These are phyloP conservation scores for Boletus rubescentipes DNA, from an alignment of 768 basidiomycete genomes.

Conservation along the genomic window DNA sequence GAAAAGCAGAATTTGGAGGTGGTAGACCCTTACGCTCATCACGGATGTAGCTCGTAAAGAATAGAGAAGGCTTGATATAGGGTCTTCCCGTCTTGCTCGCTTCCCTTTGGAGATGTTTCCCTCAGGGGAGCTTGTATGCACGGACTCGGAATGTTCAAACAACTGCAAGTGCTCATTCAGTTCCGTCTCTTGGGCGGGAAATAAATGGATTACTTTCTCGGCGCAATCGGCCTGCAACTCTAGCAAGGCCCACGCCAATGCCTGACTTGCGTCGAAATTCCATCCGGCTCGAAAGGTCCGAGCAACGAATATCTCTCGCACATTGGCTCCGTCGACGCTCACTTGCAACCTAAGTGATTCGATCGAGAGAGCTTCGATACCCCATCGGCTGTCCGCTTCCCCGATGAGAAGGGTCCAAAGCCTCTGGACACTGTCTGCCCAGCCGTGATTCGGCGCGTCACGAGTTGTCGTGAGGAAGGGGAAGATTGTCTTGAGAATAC, in stretches of 20 bases:
- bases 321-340: constrained; percentile 17
- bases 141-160: constrained; percentile 60
- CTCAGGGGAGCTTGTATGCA: constrained; percentile 37
- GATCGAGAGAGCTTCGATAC: constrained; percentile 62
- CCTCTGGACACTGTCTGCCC: constrained; percentile 47
- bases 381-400: constrained; percentile 65
- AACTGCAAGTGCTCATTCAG: constrained; percentile 42
- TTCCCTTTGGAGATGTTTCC: constrained; percentile 42
- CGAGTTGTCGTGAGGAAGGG: constrained; percentile 58
- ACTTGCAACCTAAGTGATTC: constrained; percentile 61
- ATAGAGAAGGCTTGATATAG: constrained; percentile 54
- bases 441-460: constrained; percentile 35
- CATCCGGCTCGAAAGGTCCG: constrained; percentile 71
- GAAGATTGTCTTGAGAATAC: constrained; percentile 69
- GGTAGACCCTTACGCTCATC: constrained; percentile 42
- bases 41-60: constrained; percentile 40
- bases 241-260: constrained; percentile 74
- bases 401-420: constrained; percentile 57
- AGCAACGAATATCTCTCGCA: constrained; percentile 51
- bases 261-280: constrained; percentile 68
- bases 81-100: constrained; percentile 55
- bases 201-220: constrained; percentile 48
- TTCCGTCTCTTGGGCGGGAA: background rate
- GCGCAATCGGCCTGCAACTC: constrained; percentile 81
- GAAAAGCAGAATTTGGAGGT: constrained; percentile 81